Evolutionary conservation across 495 filamentous ascomycete species (phyloP), one percentile per base, ranked within the genome.

Genomic region (Lindgomyces ingoldianus): DNA sequence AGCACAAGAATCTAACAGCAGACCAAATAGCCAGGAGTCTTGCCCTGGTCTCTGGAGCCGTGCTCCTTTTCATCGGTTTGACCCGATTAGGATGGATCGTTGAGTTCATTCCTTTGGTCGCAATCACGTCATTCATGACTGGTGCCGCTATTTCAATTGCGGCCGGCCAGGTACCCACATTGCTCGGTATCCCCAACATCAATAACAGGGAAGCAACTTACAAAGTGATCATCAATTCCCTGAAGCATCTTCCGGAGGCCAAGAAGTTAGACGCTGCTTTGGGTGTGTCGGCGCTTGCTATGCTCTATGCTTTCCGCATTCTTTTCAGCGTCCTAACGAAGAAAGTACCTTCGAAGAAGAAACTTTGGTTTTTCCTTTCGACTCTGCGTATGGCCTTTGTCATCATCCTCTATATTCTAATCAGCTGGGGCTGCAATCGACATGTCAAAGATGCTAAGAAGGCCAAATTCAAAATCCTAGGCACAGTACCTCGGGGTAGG

Each of bases 101-200:
- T 19, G 94, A 98, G 64, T 87, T 97, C 70, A 98, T 98, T 73
- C 87, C 94, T 0, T 82, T 98, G 29, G 85, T 90, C 0, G 89
- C 93, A 1, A 94, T 97, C 55, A 91, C 90, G 2, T 91, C 94
- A 3, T 98, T 96, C 83, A 98, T 98, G 92, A 98, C 94, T 1
- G 95, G 95, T 9, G 96, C 94, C 0, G 94, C 95, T 29, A 77
- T 98, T 74, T 96, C 84, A 71, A 98, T 98, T 73, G 85, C 84
- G 27, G 80, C 85, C 47, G 93, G 95, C 12, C 94, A 98, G 77
- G 83, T 97, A 29, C 85, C 89, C 0, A 82, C 81, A 16, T 72
- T 98, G 79, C 85, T 98, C 79, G 94, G 95, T 9, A 89, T 96
- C 74, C 82, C 79, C 0, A 85, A 82, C 0, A 88, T 95, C 73